phyloP scores from a whole-genome alignment of 2,329 filamentous ascomycete species.

The Pseudogymnoascus sp. region DNA sequence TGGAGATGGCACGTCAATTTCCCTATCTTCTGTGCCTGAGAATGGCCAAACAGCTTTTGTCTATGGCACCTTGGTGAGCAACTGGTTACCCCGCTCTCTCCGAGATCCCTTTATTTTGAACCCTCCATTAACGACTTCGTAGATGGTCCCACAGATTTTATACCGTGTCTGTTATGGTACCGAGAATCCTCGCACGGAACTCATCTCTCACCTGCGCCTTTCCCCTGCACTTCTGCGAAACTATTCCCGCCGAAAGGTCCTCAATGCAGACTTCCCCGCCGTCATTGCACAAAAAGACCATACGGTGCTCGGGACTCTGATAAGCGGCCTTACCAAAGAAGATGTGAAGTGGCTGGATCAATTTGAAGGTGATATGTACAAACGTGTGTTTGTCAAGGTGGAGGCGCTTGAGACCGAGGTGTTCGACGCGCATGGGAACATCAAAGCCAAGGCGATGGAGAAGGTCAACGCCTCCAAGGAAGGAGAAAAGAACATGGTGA shows the following conservation, averaged over 20 bases:
- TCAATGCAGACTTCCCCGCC: constrained; percentile 68
- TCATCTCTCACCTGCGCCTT: constrained; percentile 45
- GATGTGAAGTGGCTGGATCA: constrained; percentile 68
- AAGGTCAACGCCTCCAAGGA: constrained; percentile 13
- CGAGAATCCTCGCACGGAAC: constrained; percentile 11
- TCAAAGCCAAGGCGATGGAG: constrained; percentile 10
- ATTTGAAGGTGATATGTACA: constrained; percentile 60
- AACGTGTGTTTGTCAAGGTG: constrained; percentile 43
- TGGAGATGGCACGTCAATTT: not conserved
- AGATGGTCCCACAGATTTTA: constrained; percentile 7
- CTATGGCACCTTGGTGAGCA: constrained; percentile 5
- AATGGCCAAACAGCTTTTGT: constrained; percentile 3
- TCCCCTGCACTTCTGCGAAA: constrained; percentile 66
- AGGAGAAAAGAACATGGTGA: constrained; percentile 39
- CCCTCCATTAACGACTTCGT: not conserved
- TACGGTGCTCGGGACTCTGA: constrained; percentile 65
- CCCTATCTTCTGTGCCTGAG: not conserved
- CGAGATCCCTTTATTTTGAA: no score
- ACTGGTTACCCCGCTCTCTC: not conserved
- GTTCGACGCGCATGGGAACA: constrained; percentile 22
- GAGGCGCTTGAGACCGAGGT: constrained; percentile 32
- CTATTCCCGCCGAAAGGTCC: constrained; percentile 64
- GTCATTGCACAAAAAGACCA: constrained; percentile 50
- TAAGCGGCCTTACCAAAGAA: constrained; percentile 66
- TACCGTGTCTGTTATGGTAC: not conserved